phyloP scores from a whole-genome alignment of 306 rosid genomes.

The Dryas alaskensis region DNA sequence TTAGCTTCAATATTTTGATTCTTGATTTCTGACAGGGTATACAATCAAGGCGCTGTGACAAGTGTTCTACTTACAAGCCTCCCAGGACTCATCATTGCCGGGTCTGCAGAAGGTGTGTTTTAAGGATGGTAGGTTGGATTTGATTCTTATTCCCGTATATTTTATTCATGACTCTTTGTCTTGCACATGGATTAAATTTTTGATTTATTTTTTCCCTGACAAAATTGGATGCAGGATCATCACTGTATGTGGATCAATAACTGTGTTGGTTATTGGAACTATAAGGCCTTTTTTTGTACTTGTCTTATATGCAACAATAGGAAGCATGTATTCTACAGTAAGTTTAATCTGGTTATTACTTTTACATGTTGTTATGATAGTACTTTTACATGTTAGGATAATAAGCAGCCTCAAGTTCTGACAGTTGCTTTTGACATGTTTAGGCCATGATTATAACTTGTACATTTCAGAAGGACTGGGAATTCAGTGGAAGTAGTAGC shows the following conservation, averaged over 20 bases:
- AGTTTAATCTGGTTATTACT: conserved; percentile 27
- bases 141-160: not conserved
- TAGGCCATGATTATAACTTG: conserved; percentile 55
- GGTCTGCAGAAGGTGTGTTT: conserved; percentile 85
- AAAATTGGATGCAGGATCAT: conserved; percentile 73
- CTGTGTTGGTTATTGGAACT: conserved; percentile 90
- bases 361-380: conserved; percentile 3
- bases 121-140: conserved; percentile 78
- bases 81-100: conserved; percentile 96
- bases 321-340: conserved; percentile 64
- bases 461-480: conserved; percentile 60
- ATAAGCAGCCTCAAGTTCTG: conserved; percentile 14
- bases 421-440: conserved; percentile 24
- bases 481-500: conserved; percentile 28
- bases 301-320: conserved; percentile 48
- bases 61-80: conserved; percentile 70
- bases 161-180: conserved; percentile 8
- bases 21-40: conserved; percentile 38
- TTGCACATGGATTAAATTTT: conserved; percentile 6
- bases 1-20: conserved; percentile 14
- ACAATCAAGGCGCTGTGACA: conserved; percentile 61
- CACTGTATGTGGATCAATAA: conserved; percentile 89
- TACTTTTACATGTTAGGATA: not conserved
- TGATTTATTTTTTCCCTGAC: conserved; percentile 5
- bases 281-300: conserved; percentile 71